A percentile compares a stretch with the other conserved stretches of the same genome.
Evolutionary conservation across 192 early-diverging fungal species (phyloP).

Genomic region (Funneliformis geosporum): DNA sequence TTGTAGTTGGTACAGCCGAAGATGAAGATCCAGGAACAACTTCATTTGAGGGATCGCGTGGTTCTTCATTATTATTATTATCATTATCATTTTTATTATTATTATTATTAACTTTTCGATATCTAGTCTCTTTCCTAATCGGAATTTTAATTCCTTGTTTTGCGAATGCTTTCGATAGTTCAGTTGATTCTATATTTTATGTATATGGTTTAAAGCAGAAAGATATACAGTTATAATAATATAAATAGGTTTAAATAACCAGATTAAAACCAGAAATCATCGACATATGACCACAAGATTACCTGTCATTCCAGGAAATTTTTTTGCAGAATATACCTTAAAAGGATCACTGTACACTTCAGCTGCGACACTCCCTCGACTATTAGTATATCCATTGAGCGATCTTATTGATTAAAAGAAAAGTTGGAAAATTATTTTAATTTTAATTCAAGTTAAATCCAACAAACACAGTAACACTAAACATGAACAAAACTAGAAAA

Average conservation of each 20-base stretch:
- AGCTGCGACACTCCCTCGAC: constrained; percentile 48
- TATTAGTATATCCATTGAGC: background rate
- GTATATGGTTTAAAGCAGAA: constrained; percentile 20
- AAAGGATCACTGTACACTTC: constrained; percentile 66
- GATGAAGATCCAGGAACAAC: background rate
- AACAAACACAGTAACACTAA: no score
- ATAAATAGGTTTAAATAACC: background rate
- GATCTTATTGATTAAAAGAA: constrained; percentile 23
- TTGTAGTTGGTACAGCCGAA: background rate
- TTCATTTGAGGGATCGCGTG: background rate
- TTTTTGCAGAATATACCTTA: constrained; percentile 72
- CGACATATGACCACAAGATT: background rate
- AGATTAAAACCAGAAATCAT: constrained; percentile 9
- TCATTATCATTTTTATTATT: no score
- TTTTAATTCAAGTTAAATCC: no score
- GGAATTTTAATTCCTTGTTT: constrained; percentile 79
- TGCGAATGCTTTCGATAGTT: constrained; percentile 72
- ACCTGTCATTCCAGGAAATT: constrained; percentile 79
- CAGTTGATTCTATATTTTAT: constrained; percentile 64
- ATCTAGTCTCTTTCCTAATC: constrained; percentile 60
- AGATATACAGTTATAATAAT: background rate
- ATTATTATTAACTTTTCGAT: background rate
- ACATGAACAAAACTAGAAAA: no score
- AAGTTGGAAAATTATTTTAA: constrained; percentile 11
- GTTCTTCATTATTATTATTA: background rate